Percentiles rank a stretch among this genome's conserved stretches.
Evolutionary conservation across 768 basidiomycete species (phyloP).

Genomic region (Kwoniella dendrophila): DNA sequence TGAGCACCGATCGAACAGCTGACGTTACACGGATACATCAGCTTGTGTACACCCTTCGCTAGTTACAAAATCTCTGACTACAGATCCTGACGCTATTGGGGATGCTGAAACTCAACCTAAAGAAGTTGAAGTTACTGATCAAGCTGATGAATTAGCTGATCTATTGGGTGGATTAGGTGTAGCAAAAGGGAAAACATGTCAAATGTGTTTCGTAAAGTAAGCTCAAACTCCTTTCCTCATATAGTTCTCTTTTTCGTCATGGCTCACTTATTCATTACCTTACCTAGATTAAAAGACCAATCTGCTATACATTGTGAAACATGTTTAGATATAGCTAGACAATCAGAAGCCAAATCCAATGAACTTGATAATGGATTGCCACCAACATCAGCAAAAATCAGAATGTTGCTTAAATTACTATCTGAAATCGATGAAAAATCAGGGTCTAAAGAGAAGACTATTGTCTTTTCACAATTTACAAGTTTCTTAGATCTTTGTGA

Average conservation of each 20-base stretch:
- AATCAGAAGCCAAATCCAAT: constrained; percentile 59
- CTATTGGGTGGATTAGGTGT: constrained; percentile 74
- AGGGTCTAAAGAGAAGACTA: constrained; percentile 77
- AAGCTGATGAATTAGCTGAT: constrained; percentile 70
- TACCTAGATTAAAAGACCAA: constrained; percentile 28
- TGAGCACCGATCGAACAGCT: neutral
- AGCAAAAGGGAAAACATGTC: constrained; percentile 65
- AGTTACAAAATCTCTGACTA: constrained; percentile 66
- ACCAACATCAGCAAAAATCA: constrained; percentile 81
- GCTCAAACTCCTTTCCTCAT: constrained; percentile 48
- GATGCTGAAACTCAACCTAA: constrained; percentile 61
- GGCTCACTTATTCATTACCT: constrained; percentile 1
- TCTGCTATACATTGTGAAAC: constrained; percentile 63
- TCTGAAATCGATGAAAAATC: constrained; percentile 65
- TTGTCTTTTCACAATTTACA: constrained; percentile 89
- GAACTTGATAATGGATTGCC: constrained; percentile 62
- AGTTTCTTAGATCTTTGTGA: constrained; percentile 79
- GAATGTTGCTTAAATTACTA: constrained; percentile 76
- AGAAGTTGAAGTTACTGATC: constrained; percentile 63
- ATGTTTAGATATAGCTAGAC: constrained; percentile 63
- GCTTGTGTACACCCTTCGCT: constrained; percentile 89
- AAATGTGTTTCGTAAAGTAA: constrained; percentile 73
- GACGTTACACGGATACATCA: constrained; percentile 53
- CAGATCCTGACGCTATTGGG: constrained; percentile 76
- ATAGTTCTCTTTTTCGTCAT: too few species aligned